phyloP scores from a whole-genome alignment of 805 yeast genomes.

The Saturnispora gosingensis region DNA sequence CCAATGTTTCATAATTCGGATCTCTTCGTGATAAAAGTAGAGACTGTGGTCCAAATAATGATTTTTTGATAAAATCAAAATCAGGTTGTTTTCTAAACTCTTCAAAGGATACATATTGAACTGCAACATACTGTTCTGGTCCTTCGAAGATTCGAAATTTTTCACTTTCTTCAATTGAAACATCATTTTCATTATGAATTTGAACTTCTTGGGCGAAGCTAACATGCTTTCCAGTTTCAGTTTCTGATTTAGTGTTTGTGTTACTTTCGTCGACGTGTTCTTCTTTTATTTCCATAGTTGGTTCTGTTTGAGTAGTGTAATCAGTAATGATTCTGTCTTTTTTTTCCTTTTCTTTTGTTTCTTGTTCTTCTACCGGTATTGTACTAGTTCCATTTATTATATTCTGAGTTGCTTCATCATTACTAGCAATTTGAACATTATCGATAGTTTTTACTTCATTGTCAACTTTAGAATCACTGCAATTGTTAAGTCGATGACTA shows the following conservation, averaged over 20 bases:
- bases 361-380: neutral
- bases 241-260: neutral
- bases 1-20: constrained; percentile 39
- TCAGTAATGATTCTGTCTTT: neutral
- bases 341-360: neutral
- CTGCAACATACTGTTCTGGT: constrained; percentile 53
- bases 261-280: neutral
- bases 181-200: constrained; percentile 12
- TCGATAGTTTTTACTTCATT: no score
- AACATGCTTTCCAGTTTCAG: neutral
- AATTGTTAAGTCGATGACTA: neutral
- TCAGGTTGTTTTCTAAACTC: constrained; percentile 32
- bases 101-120: constrained; percentile 45
- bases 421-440: neutral
- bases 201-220: constrained; percentile 10
- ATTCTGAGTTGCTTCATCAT: neutral
- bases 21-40: constrained; percentile 41
- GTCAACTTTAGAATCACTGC: neutral
- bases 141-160: constrained; percentile 41
- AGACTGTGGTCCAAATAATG: constrained; percentile 59
- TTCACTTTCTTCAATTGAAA: neutral
- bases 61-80: constrained; percentile 25
- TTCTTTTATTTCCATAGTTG: neutral
- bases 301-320: neutral
- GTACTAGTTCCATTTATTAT: neutral